Evolutionary conservation across 2,329 filamentous ascomycete species (phyloP), one percentile per base, ranked within the genome.

Genomic region (Ceratocystiopsis brevicomis): DNA sequence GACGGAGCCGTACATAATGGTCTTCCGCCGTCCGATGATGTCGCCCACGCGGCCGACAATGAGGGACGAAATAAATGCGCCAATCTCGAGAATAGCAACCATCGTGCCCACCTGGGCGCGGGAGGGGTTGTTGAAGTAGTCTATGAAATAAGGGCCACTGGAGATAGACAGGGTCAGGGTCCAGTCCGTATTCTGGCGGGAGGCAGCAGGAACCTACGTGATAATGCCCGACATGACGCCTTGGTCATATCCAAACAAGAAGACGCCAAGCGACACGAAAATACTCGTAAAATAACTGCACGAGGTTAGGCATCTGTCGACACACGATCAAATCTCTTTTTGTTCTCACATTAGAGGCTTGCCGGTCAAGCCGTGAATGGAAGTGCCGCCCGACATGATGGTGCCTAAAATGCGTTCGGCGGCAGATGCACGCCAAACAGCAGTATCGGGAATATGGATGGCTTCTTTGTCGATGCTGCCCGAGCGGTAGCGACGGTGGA

Each of bases 21-120:
- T 95, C 56, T 71, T 81, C 49, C 86, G 74, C 48, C 90, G 77
- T 44, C 90, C 90, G 48, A 96, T 83, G 45, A 94, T 73, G 58
- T 98, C 90, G 51, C 90, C 90, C 45, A 96, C 74, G 48, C 80
- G 78, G 41, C 90, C 90, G 34, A 96, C 85, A 30, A 79, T 60
- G 12, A 98, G 63, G 1, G 88, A 96, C 17, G 88, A 81, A 53
- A 93, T 80, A 49, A 98, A 81, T 35, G 90, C 90, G 47, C 90
- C 90, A 43, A 96, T 68, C 63, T 95, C 88, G 46, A 98, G 72
- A 53, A 98, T 96, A 51, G 90, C 88, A 45, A 98, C 90, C 80
- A 96, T 96, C 25, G 87, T 96, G 47, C 88, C 90, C 46, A 98
- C 78, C 58, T 94, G 76, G 39, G 86, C 84, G 53, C 75, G 74